These are phyloP conservation scores for Amanita inopinata DNA, from an alignment of 768 basidiomycete genomes.

Conservation along the genomic window DNA sequence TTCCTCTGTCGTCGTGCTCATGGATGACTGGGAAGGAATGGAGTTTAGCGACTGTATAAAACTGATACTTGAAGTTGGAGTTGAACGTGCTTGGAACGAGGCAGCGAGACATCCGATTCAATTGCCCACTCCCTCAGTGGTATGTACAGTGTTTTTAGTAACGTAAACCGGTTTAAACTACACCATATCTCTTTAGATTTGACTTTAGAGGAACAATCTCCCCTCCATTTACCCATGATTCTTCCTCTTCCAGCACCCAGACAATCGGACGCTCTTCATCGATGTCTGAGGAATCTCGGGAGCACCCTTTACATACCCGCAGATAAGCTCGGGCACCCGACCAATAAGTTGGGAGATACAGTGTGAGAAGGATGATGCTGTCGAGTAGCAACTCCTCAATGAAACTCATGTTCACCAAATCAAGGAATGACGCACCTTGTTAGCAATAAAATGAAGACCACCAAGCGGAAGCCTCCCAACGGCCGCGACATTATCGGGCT, in stretches of 20 bases:
- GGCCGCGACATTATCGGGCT: neutral
- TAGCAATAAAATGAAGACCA: neutral
- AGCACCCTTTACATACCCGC: too few species aligned
- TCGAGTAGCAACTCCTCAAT: too few species aligned
- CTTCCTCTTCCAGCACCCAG: neutral
- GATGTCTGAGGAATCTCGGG: neutral
- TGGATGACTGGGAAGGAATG: neutral
- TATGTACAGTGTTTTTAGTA: neutral
- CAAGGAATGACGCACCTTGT: neutral
- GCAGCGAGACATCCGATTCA: neutral
- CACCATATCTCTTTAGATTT: neutral
- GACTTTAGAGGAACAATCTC: neutral
- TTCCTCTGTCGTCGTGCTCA: slow-evolving; percentile 6
- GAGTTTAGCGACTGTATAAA: too few species aligned
- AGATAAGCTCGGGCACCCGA: too few species aligned
- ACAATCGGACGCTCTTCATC: neutral
- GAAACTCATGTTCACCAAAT: neutral
- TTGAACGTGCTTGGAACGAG: slow-evolving; percentile 4
- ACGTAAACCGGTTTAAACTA: neutral
- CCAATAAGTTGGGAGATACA: too few species aligned
- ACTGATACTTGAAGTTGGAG: too few species aligned
- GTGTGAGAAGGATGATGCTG: too few species aligned
- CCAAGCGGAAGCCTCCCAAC: neutral
- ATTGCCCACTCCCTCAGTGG: neutral
- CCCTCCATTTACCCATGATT: neutral